Evolutionary conservation across 768 basidiomycete species (phyloP).

Genomic region (Pleurotus sapidus): DNA sequence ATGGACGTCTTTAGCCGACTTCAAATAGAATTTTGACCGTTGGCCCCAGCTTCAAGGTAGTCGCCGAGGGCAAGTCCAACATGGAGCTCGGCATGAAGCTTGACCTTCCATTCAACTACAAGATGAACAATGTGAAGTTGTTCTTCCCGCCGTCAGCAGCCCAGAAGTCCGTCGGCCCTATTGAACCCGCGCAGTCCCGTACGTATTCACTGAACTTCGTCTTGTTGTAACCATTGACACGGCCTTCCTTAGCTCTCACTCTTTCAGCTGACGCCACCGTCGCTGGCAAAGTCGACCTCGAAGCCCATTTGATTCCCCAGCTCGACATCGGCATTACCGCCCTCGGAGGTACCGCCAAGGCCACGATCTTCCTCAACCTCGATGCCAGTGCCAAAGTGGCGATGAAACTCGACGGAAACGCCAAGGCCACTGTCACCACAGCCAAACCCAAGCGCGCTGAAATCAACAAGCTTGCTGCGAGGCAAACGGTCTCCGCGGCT

Average conservation of each 20-base stretch:
- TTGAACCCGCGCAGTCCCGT: constrained; percentile 27
- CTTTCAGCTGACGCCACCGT: constrained; percentile 28
- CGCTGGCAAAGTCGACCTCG: constrained; percentile 20
- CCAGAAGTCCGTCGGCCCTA: constrained; percentile 16
- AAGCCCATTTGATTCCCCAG: constrained; percentile 33
- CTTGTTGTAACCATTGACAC: background rate
- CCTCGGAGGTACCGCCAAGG: constrained; percentile 13
- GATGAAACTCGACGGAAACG: constrained; percentile 14
- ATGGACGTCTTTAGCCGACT: background rate
- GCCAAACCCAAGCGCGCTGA: background rate
- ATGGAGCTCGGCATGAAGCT: constrained; percentile 28
- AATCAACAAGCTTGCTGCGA: background rate
- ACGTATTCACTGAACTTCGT: constrained; percentile 7
- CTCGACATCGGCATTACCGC: constrained; percentile 2
- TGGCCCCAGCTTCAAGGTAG: constrained; percentile 36
- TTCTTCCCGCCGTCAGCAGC: constrained; percentile 32
- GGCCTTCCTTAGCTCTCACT: constrained; percentile 19
- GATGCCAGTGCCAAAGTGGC: constrained; percentile 26
- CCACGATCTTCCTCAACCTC: constrained; percentile 18
- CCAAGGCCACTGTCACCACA: constrained; percentile 8
- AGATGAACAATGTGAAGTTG: constrained; percentile 24
- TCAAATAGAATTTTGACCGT: constrained; percentile 31
- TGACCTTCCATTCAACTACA: constrained; percentile 24
- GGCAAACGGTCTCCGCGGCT: background rate
- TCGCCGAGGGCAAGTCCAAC: constrained; percentile 24